A percentile compares a stretch with the other conserved stretches of the same genome.
These are phyloP conservation scores for Diaporthe helianthi DNA, from an alignment of 2,329 filamentous ascomycete genomes.

Conservation along the genomic window DNA sequence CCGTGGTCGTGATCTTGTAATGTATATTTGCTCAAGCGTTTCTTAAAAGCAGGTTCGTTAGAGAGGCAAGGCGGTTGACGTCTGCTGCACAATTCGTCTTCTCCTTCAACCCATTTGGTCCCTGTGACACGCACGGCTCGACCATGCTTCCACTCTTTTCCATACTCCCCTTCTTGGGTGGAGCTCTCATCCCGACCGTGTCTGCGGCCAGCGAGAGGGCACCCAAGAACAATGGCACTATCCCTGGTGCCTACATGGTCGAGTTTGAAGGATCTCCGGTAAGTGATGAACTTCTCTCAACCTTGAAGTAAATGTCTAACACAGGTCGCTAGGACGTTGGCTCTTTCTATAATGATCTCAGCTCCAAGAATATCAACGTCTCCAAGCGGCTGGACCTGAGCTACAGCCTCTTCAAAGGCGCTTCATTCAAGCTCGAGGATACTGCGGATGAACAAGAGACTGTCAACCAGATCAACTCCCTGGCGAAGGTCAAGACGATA, in stretches of 20 bases:
- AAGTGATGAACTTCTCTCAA: not conserved
- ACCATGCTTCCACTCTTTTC: slow-evolving; percentile 23
- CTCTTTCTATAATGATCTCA: slow-evolving; percentile 36
- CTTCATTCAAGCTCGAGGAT: slow-evolving; percentile 35
- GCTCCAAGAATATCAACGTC: slow-evolving; percentile 32
- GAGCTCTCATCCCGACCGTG: slow-evolving; percentile 10
- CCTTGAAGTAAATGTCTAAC: not conserved
- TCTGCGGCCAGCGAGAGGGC: not conserved
- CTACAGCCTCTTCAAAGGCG: slow-evolving; percentile 38
- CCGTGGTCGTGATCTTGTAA: not conserved
- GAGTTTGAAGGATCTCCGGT: slow-evolving; percentile 37
- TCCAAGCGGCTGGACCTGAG: slow-evolving; percentile 36
- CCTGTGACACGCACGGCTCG: slow-evolving; percentile 17
- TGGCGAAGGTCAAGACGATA: slow-evolving; percentile 40
- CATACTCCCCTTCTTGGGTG: slow-evolving; percentile 4
- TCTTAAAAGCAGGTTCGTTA: slow-evolving; percentile 1
- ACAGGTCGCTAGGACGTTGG: slow-evolving; percentile 19
- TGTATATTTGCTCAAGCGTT: not conserved
- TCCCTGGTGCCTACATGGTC: slow-evolving; percentile 37
- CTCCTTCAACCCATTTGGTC: not conserved
- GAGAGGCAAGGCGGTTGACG: slow-evolving; percentile 17
- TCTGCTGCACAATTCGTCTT: not conserved
- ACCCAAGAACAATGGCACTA: slow-evolving; percentile 9
- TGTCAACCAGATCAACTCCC: slow-evolving; percentile 37
- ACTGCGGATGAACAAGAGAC: slow-evolving; percentile 25